Conservation (phyloP, 345 rosid genomes). For the Salix purpurea region DNA sequence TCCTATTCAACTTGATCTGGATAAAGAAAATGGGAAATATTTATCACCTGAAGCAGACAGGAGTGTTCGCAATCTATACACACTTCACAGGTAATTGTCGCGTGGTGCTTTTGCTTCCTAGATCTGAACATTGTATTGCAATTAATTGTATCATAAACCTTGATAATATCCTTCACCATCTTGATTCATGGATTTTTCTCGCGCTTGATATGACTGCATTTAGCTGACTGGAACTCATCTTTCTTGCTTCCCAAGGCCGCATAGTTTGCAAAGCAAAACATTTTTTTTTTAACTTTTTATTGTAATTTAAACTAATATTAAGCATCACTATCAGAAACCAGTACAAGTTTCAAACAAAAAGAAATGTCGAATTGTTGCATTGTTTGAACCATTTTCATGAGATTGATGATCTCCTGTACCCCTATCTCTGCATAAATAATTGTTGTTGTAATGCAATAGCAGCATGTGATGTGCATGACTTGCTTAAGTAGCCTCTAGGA, state of each 20-base stretch:
- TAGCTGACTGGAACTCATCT: background rate
- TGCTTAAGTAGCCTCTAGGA: background rate
- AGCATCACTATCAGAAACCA: background rate
- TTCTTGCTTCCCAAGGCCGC: background rate
- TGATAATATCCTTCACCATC: background rate
- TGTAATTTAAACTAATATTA: background rate
- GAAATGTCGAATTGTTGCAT: background rate
- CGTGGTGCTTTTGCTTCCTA: background rate
- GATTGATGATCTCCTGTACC: background rate
- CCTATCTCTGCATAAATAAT: background rate
- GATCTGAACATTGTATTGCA: background rate
- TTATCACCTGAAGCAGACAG: conserved; percentile 87
- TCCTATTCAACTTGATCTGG: conserved; percentile 96
- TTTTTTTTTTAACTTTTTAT: background rate
- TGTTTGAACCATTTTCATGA: background rate
- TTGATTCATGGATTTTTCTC: background rate
- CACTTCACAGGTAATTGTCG: conserved; percentile 67
- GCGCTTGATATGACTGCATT: background rate
- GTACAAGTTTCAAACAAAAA: background rate
- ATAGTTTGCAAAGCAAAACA: background rate
- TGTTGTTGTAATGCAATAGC: background rate
- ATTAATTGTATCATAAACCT: background rate
- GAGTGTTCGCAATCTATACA: conserved; percentile 86
- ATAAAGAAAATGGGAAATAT: conserved; percentile 74
- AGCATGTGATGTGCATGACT: background rate